Conservation (phyloP, 1,284 basidiomycete genomes). For the Tilletia horrida region DNA sequence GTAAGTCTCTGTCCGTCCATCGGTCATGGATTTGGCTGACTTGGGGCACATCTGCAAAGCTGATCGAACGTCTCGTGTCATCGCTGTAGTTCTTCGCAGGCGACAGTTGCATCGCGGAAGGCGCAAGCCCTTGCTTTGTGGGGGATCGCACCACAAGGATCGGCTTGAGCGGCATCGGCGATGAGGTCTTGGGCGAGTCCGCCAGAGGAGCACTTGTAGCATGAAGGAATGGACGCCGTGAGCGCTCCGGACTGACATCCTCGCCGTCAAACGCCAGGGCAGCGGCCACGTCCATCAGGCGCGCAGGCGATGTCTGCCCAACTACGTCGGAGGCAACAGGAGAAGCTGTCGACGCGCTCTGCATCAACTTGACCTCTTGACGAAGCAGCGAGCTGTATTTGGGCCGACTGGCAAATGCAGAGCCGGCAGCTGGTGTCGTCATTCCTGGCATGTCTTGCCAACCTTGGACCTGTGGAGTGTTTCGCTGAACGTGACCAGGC, state of each 20-base stretch:
- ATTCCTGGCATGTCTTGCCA: neutral
- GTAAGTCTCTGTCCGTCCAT: neutral
- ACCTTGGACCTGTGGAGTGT: neutral
- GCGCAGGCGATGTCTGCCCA: conserved; percentile 2
- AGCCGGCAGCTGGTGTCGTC: neutral
- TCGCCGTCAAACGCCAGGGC: neutral
- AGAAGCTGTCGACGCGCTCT: conserved; percentile 11
- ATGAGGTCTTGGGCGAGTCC: neutral
- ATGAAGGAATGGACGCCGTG: neutral
- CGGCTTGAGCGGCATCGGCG: conserved; percentile 1
- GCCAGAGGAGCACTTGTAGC: neutral
- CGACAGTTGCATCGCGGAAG: neutral
- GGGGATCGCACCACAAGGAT: neutral
- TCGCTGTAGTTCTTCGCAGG: conserved; percentile 21
- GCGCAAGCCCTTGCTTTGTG: neutral
- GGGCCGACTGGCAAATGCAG: neutral
- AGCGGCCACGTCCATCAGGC: conserved; percentile 5
- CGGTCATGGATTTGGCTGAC: neutral
- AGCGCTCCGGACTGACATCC: neutral
- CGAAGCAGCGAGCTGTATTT: conserved; percentile 13
- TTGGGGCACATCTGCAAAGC: conserved; percentile 28
- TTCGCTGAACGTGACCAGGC: neutral
- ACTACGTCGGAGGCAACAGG: neutral
- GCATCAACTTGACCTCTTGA: conserved; percentile 15
- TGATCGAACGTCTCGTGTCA: conserved; percentile 31